Evolutionary conservation across 495 filamentous ascomycete genomes (phyloP), one percentile per base, ranked within the genome.

Genomic region (Trichoderma orchidacearum): DNA sequence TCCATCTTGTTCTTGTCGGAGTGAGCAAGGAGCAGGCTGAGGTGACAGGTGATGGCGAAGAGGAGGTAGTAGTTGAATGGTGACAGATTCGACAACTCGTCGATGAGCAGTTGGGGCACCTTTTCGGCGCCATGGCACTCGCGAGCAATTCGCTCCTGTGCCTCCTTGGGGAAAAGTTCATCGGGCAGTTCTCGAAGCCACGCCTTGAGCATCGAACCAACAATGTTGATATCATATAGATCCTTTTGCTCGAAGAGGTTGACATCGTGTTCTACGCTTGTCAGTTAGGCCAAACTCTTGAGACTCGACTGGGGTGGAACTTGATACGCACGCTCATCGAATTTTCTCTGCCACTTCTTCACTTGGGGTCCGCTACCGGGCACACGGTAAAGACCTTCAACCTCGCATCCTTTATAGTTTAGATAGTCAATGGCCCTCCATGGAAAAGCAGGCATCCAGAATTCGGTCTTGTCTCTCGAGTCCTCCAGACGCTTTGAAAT

Each of bases 41-140:
- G 81, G 61, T 95, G 90, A 67, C 90, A 95, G 30, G 90, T 96
- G 61, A 95, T 93, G 60, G 90, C 90, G 68, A 95, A 95, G 48
- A 96, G 83, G 30, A 96, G 86, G 63, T 96, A 95, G 70, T 96
- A 96, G 70, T 96, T 90, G 73, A 87, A 95, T 0, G 90, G 90
- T 3, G 90, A 85, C 13, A 96, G 78, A 57, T 85, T 89, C 3
- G 90, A 94, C 3, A 96, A 84, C 68, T 94, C 90, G 56, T 96
- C 89, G 61, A 89, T 85, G 51, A 96, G 76, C 66, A 88, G 60
- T 60, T 91, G 85, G 5, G 90, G 90, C 3, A 88, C 86, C 27
- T 76, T 80, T 21, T 84, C 85, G 41, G 86, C 80, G n/a, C 83
- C 84, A 58, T 80, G 79, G 61, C 87, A 90, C 62, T 89, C 80